phyloP scores from a whole-genome alignment of 2,329 filamentous ascomycete species.

The Bipolaris victoriae region DNA sequence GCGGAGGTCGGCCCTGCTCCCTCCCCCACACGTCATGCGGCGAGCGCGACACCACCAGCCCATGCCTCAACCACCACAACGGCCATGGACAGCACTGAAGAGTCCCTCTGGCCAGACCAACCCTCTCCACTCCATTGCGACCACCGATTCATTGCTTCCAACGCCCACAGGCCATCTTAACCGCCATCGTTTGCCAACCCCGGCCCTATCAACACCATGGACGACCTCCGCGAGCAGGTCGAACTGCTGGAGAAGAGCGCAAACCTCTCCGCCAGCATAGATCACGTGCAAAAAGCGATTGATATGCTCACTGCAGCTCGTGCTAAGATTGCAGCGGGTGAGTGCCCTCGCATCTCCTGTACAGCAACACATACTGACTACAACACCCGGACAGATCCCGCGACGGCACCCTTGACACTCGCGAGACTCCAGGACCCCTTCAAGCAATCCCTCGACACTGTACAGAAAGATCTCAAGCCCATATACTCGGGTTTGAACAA shows the following conservation, averaged over 20 bases:
- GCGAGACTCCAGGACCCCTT: constrained; percentile 86
- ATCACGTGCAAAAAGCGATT: constrained; percentile 84
- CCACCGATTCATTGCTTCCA: constrained; percentile 1
- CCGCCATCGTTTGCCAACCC: background rate
- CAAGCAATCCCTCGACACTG: constrained; percentile 77
- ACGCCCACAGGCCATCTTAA: constrained; percentile 12
- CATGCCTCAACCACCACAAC: constrained; percentile 21
- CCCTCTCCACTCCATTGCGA: constrained; percentile 7
- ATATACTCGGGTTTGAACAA: constrained; percentile 81
- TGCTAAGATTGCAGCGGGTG: constrained; percentile 71
- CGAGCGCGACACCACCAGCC: constrained; percentile 15
- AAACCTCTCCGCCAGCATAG: constrained; percentile 72
- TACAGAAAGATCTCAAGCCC: constrained; percentile 81
- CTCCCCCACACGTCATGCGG: constrained; percentile 35
- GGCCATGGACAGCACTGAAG: constrained; percentile 32
- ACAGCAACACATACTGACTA: constrained; percentile 19
- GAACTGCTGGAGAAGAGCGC: constrained; percentile 72
- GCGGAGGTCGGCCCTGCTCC: constrained; percentile 11
- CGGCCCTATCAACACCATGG: constrained; percentile 54
- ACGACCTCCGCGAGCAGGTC: constrained; percentile 74
- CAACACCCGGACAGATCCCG: constrained; percentile 61
- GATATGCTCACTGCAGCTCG: constrained; percentile 75
- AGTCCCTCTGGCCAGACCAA: constrained; percentile 27
- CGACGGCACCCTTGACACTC: constrained; percentile 73
- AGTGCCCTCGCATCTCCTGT: background rate